Percentiles rank a stretch among this genome's conserved stretches.
Evolutionary conservation across 2,329 filamentous ascomycete genomes (phyloP).

Genomic region (Lithohypha guttulata): DNA sequence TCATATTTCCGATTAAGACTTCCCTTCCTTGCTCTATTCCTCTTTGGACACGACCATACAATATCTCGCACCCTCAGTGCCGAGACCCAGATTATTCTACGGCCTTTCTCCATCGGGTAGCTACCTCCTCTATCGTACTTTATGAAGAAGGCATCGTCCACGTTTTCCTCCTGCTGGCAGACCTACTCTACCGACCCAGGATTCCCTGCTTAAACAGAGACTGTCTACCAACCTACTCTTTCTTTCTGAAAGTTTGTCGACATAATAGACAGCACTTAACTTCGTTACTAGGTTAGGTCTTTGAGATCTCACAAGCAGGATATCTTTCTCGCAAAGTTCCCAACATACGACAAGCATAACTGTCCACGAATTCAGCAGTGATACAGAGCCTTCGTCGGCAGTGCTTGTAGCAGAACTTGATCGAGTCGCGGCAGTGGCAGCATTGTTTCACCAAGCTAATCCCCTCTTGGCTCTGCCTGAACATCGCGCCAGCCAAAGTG

Average conservation of each 20-base stretch:
- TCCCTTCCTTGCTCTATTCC: background rate
- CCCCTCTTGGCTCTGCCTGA: background rate
- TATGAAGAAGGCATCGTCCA: constrained; percentile 1
- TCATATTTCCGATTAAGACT: background rate
- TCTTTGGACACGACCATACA: background rate
- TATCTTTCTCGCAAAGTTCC: background rate
- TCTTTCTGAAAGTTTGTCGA: no score
- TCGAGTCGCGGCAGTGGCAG: background rate
- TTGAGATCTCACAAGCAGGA: no score
- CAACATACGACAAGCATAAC: background rate
- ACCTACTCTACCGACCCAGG: background rate
- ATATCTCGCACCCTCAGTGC: background rate
- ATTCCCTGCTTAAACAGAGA: no score
- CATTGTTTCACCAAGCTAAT: constrained; percentile 1
- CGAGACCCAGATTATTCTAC: background rate
- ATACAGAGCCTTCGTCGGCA: background rate
- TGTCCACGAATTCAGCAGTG: background rate
- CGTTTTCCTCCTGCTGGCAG: background rate
- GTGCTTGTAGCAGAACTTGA: background rate
- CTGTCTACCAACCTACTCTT: no score
- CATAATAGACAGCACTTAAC: no score
- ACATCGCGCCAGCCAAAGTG: constrained; percentile 5
- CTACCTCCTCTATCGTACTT: constrained; percentile 1
- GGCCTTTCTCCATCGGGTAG: constrained; percentile 6
- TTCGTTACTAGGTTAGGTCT: no score